Percentiles rank a stretch among this genome's conserved stretches.
These are phyloP conservation scores for Solanum medicagineum DNA, from an alignment of 257 asterid genomes.

Conservation along the genomic window DNA sequence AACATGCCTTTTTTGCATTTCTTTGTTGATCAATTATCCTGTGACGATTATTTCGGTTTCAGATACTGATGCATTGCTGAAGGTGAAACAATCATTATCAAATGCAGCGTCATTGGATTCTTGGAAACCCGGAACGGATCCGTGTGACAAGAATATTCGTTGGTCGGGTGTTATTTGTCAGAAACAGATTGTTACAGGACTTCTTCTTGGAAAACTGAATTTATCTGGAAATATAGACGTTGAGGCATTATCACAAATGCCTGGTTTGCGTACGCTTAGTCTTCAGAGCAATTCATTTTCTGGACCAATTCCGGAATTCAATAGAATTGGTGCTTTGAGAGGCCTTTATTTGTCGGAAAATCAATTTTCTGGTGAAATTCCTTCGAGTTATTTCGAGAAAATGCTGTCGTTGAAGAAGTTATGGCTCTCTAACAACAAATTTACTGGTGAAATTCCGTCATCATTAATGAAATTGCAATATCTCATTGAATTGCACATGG, in stretches of 20 bases:
- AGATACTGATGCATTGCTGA: constrained; percentile 52
- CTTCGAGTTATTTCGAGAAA: constrained; percentile 30
- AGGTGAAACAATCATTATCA: constrained; percentile 35
- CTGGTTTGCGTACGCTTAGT: constrained; percentile 38
- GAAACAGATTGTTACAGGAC: constrained; percentile 26
- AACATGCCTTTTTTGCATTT: constrained; percentile 14
- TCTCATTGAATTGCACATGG: constrained; percentile 49
- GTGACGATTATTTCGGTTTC: constrained; percentile 10
- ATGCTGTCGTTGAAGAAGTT: constrained; percentile 58
- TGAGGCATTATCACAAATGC: constrained; percentile 42
- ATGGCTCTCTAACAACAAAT: constrained; percentile 51
- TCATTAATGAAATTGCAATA: constrained; percentile 26
- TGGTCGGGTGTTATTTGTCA: constrained; percentile 55
- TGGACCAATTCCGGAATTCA: constrained; percentile 66
- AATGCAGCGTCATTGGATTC: constrained; percentile 44
- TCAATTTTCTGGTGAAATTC: constrained; percentile 58
- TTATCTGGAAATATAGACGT: constrained; percentile 54
- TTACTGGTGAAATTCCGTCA: constrained; percentile 47
- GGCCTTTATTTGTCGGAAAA: constrained; percentile 47
- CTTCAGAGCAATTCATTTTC: constrained; percentile 39
- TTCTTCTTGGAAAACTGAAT: constrained; percentile 35
- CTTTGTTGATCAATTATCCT: constrained; percentile 12
- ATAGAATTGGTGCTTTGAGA: constrained; percentile 32
- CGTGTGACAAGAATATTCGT: constrained; percentile 23
- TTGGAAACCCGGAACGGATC: constrained; percentile 53